Conservation (phyloP, 352 stramenopile species). For the Phytophthora rubi region DNA sequence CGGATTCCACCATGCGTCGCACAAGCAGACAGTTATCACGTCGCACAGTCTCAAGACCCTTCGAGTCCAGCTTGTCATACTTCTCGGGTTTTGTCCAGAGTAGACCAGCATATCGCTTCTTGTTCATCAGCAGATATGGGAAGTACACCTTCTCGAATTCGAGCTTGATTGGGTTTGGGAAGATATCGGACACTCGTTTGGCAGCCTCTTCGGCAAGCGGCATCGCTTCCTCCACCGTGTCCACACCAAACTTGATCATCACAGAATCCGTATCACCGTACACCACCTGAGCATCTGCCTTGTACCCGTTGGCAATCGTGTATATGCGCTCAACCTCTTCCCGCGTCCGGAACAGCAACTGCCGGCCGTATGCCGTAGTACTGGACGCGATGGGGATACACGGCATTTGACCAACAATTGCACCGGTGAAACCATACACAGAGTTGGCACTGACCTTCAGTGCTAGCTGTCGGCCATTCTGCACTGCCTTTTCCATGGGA, state of each 20-base stretch:
- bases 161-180: conserved; percentile 97
- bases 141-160: conserved; percentile 99
- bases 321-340: conserved; percentile 97
- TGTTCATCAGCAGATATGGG: conserved; percentile 99
- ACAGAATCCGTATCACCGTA: conserved; percentile 99
- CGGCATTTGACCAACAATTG: conserved; percentile 97
- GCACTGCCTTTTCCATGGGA: conserved; percentile 98
- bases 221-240: conserved; percentile 97
- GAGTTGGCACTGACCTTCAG: conserved; percentile 99
- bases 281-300: conserved; percentile 96
- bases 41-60: conserved; percentile 98
- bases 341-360: conserved; percentile 97
- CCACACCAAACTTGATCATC: conserved; percentile 99
- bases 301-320: conserved; percentile 93
- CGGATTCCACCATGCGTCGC: conserved; percentile 97
- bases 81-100: conserved; percentile 93
- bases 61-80: conserved; percentile 99
- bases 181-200: conserved; percentile 95
- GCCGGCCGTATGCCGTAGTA: conserved; percentile 97
- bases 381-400: conserved; percentile 99
- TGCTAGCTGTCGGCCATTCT: conserved; percentile 97
- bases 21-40: conserved; percentile 99
- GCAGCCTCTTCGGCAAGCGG: conserved; percentile 97
- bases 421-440: conserved; percentile 99
- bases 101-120: conserved; percentile 95